Base-by-base conservation (phyloP, 163 green algal species). In the Trebouxia gelatinosa region DNA sequence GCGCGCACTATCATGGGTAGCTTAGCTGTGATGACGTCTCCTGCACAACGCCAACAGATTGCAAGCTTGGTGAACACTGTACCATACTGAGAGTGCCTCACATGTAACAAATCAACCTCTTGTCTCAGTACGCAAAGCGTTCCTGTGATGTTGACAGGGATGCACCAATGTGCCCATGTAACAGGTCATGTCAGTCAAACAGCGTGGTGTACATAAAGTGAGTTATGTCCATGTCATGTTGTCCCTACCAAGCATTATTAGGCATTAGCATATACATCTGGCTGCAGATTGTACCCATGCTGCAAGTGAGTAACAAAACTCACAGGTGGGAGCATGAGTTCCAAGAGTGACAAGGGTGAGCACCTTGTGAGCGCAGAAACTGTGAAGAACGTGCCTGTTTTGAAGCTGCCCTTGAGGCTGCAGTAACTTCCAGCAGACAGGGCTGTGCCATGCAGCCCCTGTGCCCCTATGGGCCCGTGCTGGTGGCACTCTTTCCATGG, bases 1-100 rank as follows among this genome's bases (percentile, higher is more conserved):
- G 86, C 58, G 19, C 37, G 57, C 28, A 87, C 80, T 4, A 39
- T 62, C 80, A 91, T 88, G 11, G 82, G 75, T 50, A 92, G 35
- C 1, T 39, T n/a, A 0, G 87, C 51, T 13, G 83, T 75, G 38
- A 93, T 80, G 32, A 58, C 51, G 61, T 89, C 85, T 37, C 85
- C 82, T 82, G 67, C 64, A 68, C 7, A 35, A 35, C 16, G 9
- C 23, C 16, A 1, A 32, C 65, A 74, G 17, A 17, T 40, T 43
- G 2, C 16, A 13, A 31, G 26, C 31, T 39, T 62, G 35, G 21
- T 29, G 31, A 38, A 43, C 7, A 19, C 48, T 31, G 57, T 35
- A 58, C n/a, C 6, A 71, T 7, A 28, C n/a, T 71, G 40, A 31
- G n/a, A 71, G 9, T 66, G 23, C 57, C 23, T 66, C 13, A 37